Conservation (phyloP, 192 early-diverging fungal species). For the Lobulomyces angularis region DNA sequence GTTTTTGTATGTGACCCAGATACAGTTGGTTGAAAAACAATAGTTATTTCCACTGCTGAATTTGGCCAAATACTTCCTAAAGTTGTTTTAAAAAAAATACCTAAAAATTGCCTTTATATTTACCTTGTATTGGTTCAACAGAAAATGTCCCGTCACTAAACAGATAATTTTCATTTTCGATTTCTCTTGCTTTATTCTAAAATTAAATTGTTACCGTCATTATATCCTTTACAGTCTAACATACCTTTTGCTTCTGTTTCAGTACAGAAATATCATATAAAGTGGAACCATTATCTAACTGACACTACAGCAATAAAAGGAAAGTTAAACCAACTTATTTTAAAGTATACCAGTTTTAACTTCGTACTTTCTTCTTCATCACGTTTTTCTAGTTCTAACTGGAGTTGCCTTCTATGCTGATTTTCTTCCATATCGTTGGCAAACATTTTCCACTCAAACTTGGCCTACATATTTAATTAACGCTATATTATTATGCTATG, state of each 20-base stretch:
- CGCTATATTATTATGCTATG: conserved; percentile 2
- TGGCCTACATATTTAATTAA: conserved; percentile 15
- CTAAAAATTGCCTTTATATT: no score
- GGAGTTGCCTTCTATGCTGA: conserved; percentile 13
- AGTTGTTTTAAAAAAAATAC: no score
- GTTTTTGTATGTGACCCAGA: conserved; percentile 20
- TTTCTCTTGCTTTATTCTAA: conserved; percentile 18
- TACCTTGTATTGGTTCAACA: conserved; percentile 26
- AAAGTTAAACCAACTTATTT: conserved; percentile 17
- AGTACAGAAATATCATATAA: conserved; percentile 12
- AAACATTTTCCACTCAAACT: conserved; percentile 42
- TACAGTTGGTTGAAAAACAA: conserved; percentile 27
- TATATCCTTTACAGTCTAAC: no score
- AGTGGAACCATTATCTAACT: not conserved
- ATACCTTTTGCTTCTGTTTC: conserved; percentile 9
- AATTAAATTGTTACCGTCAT: conserved; percentile 9
- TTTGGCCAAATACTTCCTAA: conserved; percentile 47
- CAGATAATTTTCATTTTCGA: conserved; percentile 23
- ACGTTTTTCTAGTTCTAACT: conserved; percentile 19
- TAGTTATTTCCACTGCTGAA: conserved; percentile 25
- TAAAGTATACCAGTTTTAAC: no score
- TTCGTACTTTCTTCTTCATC: conserved; percentile 2
- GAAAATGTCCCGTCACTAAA: conserved; percentile 25
- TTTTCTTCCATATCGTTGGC: conserved; percentile 30
- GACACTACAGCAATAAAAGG: not conserved